Percentiles rank a stretch among this genome's conserved stretches.
Conservation (phyloP, 2,329 filamentous ascomycete species). For the Geoglossum cookeanum region DNA sequence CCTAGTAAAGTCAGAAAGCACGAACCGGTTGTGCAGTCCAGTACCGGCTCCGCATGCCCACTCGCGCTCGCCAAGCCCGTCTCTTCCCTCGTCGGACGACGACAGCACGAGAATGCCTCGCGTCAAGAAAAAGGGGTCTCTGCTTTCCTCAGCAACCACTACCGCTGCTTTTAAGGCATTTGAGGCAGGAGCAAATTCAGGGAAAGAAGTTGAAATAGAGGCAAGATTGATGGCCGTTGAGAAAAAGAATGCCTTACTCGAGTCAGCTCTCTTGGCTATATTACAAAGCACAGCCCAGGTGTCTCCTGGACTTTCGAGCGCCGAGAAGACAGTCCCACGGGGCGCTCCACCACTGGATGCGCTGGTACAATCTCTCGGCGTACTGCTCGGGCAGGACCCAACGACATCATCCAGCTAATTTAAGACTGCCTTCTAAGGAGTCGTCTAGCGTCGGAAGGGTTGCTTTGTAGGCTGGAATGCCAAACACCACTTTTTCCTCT, state of each 20-base stretch:
- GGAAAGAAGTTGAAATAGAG: slow-evolving; percentile 4
- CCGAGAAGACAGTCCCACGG: neutral
- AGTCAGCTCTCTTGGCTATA: slow-evolving; percentile 7
- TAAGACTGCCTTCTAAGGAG: neutral
- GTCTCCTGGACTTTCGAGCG: neutral
- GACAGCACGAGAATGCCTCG: neutral
- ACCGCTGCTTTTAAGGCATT: neutral
- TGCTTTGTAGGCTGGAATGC: too few species aligned
- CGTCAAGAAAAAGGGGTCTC: neutral
- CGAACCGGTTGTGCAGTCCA: neutral
- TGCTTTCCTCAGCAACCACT: neutral
- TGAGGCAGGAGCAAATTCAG: neutral
- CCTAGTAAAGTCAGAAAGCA: neutral
- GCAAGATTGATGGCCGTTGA: slow-evolving; percentile 8
- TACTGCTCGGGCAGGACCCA: neutral
- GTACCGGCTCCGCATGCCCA: neutral
- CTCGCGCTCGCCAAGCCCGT: neutral
- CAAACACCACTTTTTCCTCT: too few species aligned
- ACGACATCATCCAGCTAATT: neutral
- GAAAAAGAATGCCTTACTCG: slow-evolving; percentile 9
- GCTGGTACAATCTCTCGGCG: neutral
- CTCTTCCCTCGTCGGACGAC: neutral
- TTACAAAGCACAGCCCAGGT: neutral
- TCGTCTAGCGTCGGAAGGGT: neutral
- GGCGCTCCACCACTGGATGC: neutral